These are phyloP conservation scores for Hanseniaspora hatyaiensis DNA, from an alignment of 805 yeast genomes.

Conservation along the genomic window DNA sequence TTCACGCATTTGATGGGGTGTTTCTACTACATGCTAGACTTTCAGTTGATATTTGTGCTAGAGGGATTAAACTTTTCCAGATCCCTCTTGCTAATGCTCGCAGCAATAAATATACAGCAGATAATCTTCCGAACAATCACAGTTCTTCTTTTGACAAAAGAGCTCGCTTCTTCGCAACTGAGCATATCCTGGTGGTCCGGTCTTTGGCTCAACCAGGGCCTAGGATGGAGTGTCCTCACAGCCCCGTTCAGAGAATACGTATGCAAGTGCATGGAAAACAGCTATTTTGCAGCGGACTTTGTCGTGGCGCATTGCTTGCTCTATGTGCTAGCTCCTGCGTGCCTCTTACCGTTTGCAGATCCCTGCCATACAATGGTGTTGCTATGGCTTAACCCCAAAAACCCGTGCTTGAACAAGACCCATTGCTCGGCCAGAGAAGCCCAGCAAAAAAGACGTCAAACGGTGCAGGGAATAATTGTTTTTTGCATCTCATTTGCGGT, in stretches of 20 bases:
- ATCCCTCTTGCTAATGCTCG: slow-evolving; percentile 50
- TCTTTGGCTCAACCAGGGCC: slow-evolving; percentile 49
- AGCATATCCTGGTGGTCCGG: slow-evolving; percentile 76
- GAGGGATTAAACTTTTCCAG: slow-evolving; percentile 57
- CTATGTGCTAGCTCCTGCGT: slow-evolving; percentile 47
- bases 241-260: slow-evolving; percentile 56
- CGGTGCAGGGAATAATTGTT: slow-evolving; percentile 37
- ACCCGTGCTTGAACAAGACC: too few species aligned
- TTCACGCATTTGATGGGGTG: slow-evolving; percentile 45
- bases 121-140: slow-evolving; percentile 44
- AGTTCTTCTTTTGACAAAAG: slow-evolving; percentile 46
- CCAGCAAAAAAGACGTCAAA: slow-evolving; percentile 33
- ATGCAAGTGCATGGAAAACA: slow-evolving; percentile 54
- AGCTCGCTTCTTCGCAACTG: slow-evolving; percentile 46
- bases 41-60: slow-evolving; percentile 53
- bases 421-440: slow-evolving; percentile 34
- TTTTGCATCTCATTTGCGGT: slow-evolving; percentile 34
- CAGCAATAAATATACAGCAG: slow-evolving; percentile 45
- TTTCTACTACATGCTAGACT: slow-evolving; percentile 40
- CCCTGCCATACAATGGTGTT: slow-evolving; percentile 55
- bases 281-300: slow-evolving; percentile 57
- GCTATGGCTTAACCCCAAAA: slow-evolving; percentile 63
- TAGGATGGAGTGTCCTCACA: slow-evolving; percentile 49
- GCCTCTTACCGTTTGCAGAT: slow-evolving; percentile 53
- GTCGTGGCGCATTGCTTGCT: slow-evolving; percentile 47